Base-by-base conservation (phyloP, 2,329 filamentous ascomycete genomes). In the Arthrobotrys musiformis region DNA sequence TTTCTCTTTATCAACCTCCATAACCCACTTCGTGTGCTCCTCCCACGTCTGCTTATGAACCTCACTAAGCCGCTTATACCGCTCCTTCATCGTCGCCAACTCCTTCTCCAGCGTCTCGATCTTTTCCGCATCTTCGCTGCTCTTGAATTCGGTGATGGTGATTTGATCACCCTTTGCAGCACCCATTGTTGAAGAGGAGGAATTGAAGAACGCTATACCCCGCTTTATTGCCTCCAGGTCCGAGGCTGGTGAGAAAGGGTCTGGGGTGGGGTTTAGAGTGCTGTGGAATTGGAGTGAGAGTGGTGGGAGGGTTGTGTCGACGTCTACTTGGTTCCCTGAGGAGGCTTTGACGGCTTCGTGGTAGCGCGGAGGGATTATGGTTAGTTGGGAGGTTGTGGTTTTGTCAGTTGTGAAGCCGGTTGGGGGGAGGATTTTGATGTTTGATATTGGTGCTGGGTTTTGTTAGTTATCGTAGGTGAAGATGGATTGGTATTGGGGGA, bases 11-110 rank as follows among this genome's bases (percentile, higher is more conserved):
- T 73, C 74, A 13, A 70, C 76, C n/a, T 78, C 78, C 73, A 79
- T 66, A 28, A 79, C 68, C 73, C 66, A 74, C 60, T 78, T 79
- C 6, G 76, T 67, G 26, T 79, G 77, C 28, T 75, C 69, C 42
- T 81, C 79, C 80, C 80, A 81, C 37, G 80, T 81, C 42, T 79
- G 79, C 42, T 78, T 76, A 30, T 81, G 80, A 61, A 81, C 56
- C 37, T 76, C 67, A 56, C 68, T 80, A 9, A 81, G 61, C 26
- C 79, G 66, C 26, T 81, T 79, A 66, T 81, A 81, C 62, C 78
- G 67, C 30, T 79, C 79, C 70, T 81, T 79, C 44, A 81, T 62
- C 28, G 70, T 70, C 33, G 67, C 78, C 42, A 81, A 58, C 52
- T 81, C 80, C 15, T 70, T 70, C 33, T 81, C 79, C 37, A 81